phyloP scores from a whole-genome alignment of 2,329 filamentous ascomycete genomes.

The Scytalidium sp. region DNA sequence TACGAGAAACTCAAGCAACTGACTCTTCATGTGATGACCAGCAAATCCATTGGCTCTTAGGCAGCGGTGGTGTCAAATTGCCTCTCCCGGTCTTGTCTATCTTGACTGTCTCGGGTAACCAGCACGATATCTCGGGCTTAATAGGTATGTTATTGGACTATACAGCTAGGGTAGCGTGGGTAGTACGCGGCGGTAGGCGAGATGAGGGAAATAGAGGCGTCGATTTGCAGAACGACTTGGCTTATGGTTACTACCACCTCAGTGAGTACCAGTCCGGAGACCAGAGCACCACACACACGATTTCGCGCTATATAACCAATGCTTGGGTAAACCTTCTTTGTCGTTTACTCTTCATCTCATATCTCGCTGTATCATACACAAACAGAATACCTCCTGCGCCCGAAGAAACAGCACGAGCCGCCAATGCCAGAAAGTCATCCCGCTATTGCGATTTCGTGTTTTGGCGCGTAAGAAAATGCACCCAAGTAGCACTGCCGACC shows the following conservation, averaged over 20 bases:
- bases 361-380: background rate
- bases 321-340: background rate
- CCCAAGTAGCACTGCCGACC: background rate
- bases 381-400: background rate
- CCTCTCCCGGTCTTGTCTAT: background rate
- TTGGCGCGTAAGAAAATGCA: background rate
- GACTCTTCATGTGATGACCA: too few species aligned
- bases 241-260: background rate
- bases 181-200: conserved; percentile 1
- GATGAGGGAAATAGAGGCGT: background rate
- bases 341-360: background rate
- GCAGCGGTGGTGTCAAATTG: too few species aligned
- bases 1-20: too few species aligned
- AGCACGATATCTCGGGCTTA: background rate
- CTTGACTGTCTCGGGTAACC: background rate
- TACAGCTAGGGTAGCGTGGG: background rate
- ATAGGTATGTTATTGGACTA: background rate
- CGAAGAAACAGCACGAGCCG: background rate
- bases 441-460: background rate
- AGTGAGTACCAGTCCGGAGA: background rate
- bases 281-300: background rate
- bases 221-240: background rate
- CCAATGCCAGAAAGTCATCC: background rate
- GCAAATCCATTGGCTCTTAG: too few species aligned
- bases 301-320: background rate